Base-by-base conservation (phyloP, 2,329 filamentous ascomycete species). In the Teratosphaeria gauchensis region DNA sequence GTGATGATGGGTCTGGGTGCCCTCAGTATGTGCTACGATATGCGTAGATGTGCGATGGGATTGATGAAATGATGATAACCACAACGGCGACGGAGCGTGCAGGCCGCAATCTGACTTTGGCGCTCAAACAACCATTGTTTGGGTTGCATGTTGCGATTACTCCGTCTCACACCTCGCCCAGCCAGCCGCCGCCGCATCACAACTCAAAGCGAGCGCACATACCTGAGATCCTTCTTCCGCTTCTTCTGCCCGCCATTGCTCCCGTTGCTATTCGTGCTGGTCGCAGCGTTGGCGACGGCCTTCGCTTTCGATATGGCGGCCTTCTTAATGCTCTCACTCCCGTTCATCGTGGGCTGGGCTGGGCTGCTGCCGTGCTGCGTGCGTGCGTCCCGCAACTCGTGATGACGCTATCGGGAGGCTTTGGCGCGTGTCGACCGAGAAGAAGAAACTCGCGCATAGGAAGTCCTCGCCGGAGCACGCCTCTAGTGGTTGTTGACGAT, bases 1-100 rank as follows among this genome's bases (percentile, higher is more conserved):
- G 86, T 90, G 74, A 90, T 87, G 70, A 90, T 89, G 68, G 87
- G 87, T 76, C 89, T 88, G 52, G 52, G 42, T 19, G 42, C 42
- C 42, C 42, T 48, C 16, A 19, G 42, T 48, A 48, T 48, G 16
- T n/a, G 42, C 42, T 48, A 48, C 42, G 21, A 21, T 11, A 21
- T 48, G 42, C 16, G 16, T 21, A n/a, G 16, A n/a, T 19, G 42
- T 48, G 42, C 42, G 16, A 21, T 8, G n/a, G 19, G 42, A 8
- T 19, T 48, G 19, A 11, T 8, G 6, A 14, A 35, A 12, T 19
- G 42, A 46, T 46, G 33, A 38, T 42, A 42, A 48, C 8, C 9
- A 48, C 9, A 21, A 48, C 42, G 2, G 42, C 42, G 16, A 19
- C 42, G 42, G 42, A 21, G 9, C 42, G 42, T 21, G 42, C 42